Conservation (phyloP, 2,329 filamentous ascomycete species). For the Curvularia hawaiiensis region DNA sequence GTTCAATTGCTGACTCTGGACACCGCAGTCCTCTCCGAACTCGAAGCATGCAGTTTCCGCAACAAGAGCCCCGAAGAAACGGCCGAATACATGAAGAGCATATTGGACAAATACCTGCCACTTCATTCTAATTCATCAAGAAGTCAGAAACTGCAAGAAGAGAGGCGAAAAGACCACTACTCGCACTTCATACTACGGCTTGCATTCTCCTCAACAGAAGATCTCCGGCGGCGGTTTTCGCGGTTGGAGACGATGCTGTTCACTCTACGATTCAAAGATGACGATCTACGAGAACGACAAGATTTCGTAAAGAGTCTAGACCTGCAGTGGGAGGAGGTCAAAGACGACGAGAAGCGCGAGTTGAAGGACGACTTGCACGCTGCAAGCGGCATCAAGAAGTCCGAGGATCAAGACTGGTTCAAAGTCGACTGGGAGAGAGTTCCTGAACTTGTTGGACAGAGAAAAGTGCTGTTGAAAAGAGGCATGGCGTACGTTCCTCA, state of each 20-base stretch:
- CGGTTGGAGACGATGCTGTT: constrained; percentile 91
- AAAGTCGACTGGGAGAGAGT: constrained; percentile 97
- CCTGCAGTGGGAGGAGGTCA: constrained; percentile 83
- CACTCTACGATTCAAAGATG: constrained; percentile 77
- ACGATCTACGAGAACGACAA: constrained; percentile 73
- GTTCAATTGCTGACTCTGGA: constrained; percentile 8
- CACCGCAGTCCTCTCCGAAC: constrained; percentile 73
- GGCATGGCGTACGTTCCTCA: constrained; percentile 93
- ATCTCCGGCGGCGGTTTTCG: constrained; percentile 83
- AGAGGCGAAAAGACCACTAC: constrained; percentile 95
- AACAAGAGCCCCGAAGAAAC: constrained; percentile 88
- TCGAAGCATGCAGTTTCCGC: constrained; percentile 94
- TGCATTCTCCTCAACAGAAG: constrained; percentile 90
- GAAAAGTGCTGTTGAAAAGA: constrained; percentile 71
- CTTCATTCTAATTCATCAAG: constrained; percentile 76
- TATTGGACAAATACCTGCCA: constrained; percentile 85
- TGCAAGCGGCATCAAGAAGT: constrained; percentile 58
- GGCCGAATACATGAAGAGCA: constrained; percentile 77
- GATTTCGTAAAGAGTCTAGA: constrained; percentile 78
- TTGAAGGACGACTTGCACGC: constrained; percentile 63
- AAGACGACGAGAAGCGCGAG: constrained; percentile 77
- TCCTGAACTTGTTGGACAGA: constrained; percentile 82
- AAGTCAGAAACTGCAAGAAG: constrained; percentile 62
- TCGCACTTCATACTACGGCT: constrained; percentile 95
- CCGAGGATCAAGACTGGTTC: constrained; percentile 88